Evolutionary conservation across 225 moss, liverwort and hornwort species (phyloP).

Genomic region (Asterella californica): DNA sequence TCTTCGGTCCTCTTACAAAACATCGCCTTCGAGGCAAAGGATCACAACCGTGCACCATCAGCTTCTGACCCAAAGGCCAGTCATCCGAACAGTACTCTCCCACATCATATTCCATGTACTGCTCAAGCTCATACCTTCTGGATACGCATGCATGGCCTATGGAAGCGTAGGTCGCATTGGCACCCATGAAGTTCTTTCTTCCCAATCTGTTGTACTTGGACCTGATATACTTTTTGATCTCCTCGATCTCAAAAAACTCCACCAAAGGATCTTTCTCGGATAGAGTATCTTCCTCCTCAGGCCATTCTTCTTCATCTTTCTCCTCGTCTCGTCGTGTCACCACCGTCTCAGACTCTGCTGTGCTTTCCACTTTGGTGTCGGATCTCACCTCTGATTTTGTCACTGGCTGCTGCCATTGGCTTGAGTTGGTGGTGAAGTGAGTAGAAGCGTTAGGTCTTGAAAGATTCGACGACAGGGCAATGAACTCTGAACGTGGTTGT

Average conservation of each 20-base stretch:
- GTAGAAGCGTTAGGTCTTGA: not conserved
- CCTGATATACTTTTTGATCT: conserved; percentile 58
- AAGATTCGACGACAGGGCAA: not conserved
- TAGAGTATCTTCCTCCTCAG: conserved; percentile 24
- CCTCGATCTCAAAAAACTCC: conserved; percentile 52
- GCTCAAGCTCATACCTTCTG: conserved; percentile 50
- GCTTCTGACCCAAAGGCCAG: conserved; percentile 45
- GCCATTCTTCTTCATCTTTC: conserved; percentile 29
- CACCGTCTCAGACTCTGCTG: not conserved
- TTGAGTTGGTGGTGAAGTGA: not conserved
- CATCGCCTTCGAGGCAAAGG: conserved; percentile 50
- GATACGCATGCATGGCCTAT: conserved; percentile 62
- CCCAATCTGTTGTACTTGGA: conserved; percentile 54
- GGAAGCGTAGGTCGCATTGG: conserved; percentile 55
- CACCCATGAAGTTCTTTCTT: conserved; percentile 66
- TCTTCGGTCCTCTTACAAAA: conserved; percentile 36
- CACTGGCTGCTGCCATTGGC: not conserved
- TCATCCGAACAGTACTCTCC: conserved; percentile 48
- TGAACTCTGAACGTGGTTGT: not conserved
- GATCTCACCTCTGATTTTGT: not conserved
- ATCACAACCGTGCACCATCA: conserved; percentile 50
- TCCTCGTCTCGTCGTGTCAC: conserved; percentile 5
- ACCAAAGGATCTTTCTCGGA: conserved; percentile 33
- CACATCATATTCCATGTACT: conserved; percentile 66
- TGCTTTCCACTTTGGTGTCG: not conserved